phyloP scores from a whole-genome alignment of 805 yeast genomes.

The Barnettozyma vustinii region DNA sequence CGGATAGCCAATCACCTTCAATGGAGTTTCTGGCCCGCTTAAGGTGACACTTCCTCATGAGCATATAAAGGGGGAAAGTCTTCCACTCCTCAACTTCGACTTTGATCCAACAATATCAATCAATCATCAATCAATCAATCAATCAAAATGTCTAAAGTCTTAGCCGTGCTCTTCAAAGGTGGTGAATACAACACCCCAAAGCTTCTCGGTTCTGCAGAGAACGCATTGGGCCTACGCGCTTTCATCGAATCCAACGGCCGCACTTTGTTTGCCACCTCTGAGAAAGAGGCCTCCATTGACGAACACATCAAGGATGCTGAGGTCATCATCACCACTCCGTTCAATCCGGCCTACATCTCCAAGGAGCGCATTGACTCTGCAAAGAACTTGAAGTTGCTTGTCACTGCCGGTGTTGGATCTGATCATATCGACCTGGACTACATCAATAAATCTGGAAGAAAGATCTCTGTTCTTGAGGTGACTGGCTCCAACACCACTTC shows the following conservation, averaged over 20 bases:
- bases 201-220: slow-evolving; percentile 66
- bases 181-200: slow-evolving; percentile 32
- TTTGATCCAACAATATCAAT: too few relatives aligned
- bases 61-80: not conserved
- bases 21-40: not conserved
- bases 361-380: slow-evolving; percentile 63
- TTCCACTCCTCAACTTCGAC: not conserved
- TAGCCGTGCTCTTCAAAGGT: slow-evolving; percentile 28
- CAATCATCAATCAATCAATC: too few relatives aligned
- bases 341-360: slow-evolving; percentile 75
- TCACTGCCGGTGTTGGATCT: slow-evolving; percentile 84
- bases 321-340: slow-evolving; percentile 74
- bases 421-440: slow-evolving; percentile 74
- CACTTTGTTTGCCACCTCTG: slow-evolving; percentile 56
- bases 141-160: slow-evolving; percentile 15
- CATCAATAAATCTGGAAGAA: slow-evolving; percentile 49
- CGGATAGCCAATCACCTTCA: not conserved
- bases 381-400: slow-evolving; percentile 59
- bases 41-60: not conserved
- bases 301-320: slow-evolving; percentile 66
- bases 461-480: slow-evolving; percentile 69
- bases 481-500: slow-evolving; percentile 78
- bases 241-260: slow-evolving; percentile 67
- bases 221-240: slow-evolving; percentile 64
- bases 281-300: slow-evolving; percentile 66